phyloP scores from a whole-genome alignment of 352 stramenopile species.

The Globisporangium ultimum region DNA sequence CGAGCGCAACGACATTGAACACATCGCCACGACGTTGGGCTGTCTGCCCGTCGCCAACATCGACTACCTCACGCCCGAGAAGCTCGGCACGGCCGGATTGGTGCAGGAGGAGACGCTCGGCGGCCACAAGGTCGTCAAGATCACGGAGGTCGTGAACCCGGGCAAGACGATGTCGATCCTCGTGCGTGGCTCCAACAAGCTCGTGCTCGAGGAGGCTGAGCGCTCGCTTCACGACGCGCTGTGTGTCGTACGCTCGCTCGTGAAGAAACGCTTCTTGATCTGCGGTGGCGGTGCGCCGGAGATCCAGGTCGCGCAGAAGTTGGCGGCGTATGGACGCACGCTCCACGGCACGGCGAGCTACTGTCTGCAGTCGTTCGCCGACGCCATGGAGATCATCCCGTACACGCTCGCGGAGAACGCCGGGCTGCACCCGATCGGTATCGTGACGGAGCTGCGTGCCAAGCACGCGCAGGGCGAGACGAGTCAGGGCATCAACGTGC shows the following conservation, averaged over 20 bases:
- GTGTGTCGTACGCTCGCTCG: constrained; percentile 96
- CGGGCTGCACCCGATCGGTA: constrained; percentile 97
- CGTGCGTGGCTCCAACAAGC: constrained; percentile 97
- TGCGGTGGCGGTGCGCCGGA: constrained; percentile 96
- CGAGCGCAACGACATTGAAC: constrained; percentile 98
- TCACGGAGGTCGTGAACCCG: constrained; percentile 95
- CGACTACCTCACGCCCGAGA: constrained; percentile 96
- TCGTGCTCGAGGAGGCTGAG: constrained; percentile 98
- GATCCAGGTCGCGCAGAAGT: constrained; percentile 93
- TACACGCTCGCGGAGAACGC: constrained; percentile 99
- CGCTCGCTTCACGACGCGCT: constrained; percentile 98
- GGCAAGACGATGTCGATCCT: constrained; percentile 98
- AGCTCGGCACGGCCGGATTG: constrained; percentile 93
- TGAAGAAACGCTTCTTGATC: constrained; percentile 99
- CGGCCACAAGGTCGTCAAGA: constrained; percentile 98
- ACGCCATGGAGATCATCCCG: constrained; percentile 97
- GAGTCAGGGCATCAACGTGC: constrained; percentile 96
- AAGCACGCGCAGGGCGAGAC: constrained; percentile 92
- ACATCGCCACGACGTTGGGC: constrained; percentile 96
- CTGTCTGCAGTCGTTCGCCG: constrained; percentile 96
- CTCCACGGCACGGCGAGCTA: constrained; percentile 95
- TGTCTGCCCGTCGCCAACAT: constrained; percentile 97
- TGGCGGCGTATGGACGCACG: constrained; percentile 92
- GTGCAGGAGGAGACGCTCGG: constrained; percentile 96
- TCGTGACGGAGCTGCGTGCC: constrained; percentile 96